These are phyloP conservation scores for Metrosideros polymorpha DNA, from an alignment of 441 rosid genomes.

Conservation along the genomic window DNA sequence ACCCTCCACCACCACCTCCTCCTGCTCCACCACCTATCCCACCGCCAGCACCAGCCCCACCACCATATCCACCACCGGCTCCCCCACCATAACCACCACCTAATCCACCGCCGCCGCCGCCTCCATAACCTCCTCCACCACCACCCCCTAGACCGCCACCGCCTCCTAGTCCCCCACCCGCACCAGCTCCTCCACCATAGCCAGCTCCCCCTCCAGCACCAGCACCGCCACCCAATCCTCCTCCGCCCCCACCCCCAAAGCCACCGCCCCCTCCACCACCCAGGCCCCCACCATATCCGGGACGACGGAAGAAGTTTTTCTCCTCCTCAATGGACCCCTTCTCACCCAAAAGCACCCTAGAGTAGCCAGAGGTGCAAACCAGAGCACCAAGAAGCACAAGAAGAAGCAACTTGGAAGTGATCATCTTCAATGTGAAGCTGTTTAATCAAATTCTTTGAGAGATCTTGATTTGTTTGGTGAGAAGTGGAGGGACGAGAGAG, in stretches of 20 bases:
- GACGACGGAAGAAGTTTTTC: neutral
- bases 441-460: neutral
- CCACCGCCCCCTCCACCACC: neutral
- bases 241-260: neutral
- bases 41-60: neutral
- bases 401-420: neutral
- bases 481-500: neutral
- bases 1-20: slow-evolving; percentile 13
- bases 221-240: neutral
- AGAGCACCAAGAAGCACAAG: neutral
- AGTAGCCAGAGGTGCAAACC: neutral
- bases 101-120: neutral
- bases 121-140: neutral
- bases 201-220: neutral
- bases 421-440: neutral
- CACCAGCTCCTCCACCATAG: neutral
- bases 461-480: neutral
- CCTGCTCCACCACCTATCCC: slow-evolving; percentile 5
- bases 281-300: neutral
- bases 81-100: slow-evolving; percentile 6
- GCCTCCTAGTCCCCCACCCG: neutral
- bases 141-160: slow-evolving; percentile 1
- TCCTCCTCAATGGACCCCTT: neutral
- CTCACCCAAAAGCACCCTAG: neutral
- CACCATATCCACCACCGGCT: neutral